Base-by-base conservation (phyloP, 306 rosid species). In the Mucuna pruriens region DNA sequence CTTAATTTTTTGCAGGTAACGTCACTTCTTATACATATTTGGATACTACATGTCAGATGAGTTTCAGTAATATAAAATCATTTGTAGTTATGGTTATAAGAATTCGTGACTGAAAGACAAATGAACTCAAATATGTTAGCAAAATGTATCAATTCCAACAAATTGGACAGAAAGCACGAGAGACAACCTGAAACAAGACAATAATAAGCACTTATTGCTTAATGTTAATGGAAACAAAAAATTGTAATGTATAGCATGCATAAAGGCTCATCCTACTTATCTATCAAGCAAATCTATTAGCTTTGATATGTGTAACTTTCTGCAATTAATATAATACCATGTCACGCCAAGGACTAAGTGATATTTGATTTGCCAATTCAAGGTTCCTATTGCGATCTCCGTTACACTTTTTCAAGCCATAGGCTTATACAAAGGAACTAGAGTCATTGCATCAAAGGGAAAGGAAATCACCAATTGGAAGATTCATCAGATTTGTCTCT, bases 361-460 rank as follows among this genome's bases (percentile, higher is more conserved):
- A 45, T 77, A 48, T 70, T 74, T 34, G 44, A 63, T 29, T 33
- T 76, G 25, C 61, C 42, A 57, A 60, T 76, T 36, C 19, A 79
- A 92, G 95, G 95, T 85, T 64, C 97, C 97, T 23, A 86, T 89
- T 75, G 94, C 97, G 5, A 52, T 82, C 38, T 91, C 94, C 10
- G 95, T 90, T 34, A 86, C 95, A 10, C 84, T 91, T 19, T 92
- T 55, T 85, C 94, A 92, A 86, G 88, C 91, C 63, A 87, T 89
- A 82, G 65, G 91, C 86, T 82, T 92, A 40, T 80, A 77, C 91
- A 92, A 82, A 80, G 95, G 95, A 55, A 91, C 77, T 6, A 88
- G 94, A 61, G 90, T 88, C 80, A 91, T 92, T 76, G 94, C 95
- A 71, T 92, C 95, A 20, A 92, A 82, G 78, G 95, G 97, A 81